Evolutionary conservation across 2,329 filamentous ascomycete species (phyloP).

Genomic region (Aspergillus sp.): DNA sequence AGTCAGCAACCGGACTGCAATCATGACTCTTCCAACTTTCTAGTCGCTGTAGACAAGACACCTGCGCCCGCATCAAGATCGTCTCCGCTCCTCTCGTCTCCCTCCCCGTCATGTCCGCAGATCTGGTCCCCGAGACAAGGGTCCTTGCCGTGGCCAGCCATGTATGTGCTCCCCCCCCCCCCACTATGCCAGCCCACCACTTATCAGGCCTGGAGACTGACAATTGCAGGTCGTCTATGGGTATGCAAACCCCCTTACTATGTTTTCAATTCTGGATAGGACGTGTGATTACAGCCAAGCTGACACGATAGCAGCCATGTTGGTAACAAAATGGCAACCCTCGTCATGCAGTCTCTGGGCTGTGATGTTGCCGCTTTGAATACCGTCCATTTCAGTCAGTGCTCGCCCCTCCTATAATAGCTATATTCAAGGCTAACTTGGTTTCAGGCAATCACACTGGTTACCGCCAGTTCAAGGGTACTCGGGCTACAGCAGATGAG

Average conservation of each 20-base stretch:
- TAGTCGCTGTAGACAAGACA: not conserved
- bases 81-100: slow-evolving; percentile 8
- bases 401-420: not conserved
- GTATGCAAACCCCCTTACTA: slow-evolving; percentile 20
- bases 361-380: slow-evolving; percentile 94
- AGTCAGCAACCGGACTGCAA: not conserved
- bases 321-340: slow-evolving; percentile 94
- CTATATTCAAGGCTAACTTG: not conserved
- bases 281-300: not conserved
- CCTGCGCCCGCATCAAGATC: not conserved
- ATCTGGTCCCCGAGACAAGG: slow-evolving; percentile 59
- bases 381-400: slow-evolving; percentile 94
- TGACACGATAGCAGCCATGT: slow-evolving; percentile 68
- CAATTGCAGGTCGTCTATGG: slow-evolving; percentile 35
- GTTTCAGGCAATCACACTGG: slow-evolving; percentile 85
- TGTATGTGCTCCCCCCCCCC: slow-evolving; percentile 57
- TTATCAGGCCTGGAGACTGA: slow-evolving; percentile 1
- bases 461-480: slow-evolving; percentile 85
- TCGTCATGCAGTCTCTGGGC: slow-evolving; percentile 88
- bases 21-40: slow-evolving; percentile 5
- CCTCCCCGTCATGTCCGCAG: slow-evolving; percentile 30
- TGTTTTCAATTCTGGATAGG: not conserved
- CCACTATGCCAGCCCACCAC: slow-evolving; percentile 1
- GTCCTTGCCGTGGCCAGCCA: slow-evolving; percentile 92
- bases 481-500: slow-evolving; percentile 75